phyloP scores from a whole-genome alignment of 192 early-diverging fungal genomes.

The Mortierella alpina region DNA sequence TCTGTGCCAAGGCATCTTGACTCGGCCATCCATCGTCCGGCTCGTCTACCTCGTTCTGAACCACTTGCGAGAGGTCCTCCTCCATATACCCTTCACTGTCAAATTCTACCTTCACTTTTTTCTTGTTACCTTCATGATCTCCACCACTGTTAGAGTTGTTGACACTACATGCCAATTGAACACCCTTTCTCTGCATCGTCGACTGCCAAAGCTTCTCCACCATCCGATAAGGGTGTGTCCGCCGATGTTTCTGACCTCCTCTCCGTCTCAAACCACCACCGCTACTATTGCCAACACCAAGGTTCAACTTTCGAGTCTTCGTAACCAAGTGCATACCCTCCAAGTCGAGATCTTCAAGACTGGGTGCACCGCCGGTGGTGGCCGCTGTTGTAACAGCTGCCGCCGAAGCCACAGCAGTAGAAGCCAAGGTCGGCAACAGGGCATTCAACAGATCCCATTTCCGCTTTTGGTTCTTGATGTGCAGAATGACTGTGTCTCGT shows the following conservation, averaged over 20 bases:
- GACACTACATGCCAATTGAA: background rate
- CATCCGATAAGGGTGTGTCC: conserved; percentile 10
- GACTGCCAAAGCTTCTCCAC: conserved; percentile 48
- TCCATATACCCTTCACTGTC: conserved; percentile 7
- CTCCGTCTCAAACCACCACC: background rate
- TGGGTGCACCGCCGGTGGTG: no score
- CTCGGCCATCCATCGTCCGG: conserved; percentile 15
- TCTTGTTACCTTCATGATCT: background rate
- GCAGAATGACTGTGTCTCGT: conserved; percentile 43
- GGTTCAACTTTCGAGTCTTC: no score
- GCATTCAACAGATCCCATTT: conserved; percentile 39
- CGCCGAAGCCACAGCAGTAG: background rate
- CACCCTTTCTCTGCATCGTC: conserved; percentile 20
- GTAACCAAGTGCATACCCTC: no score
- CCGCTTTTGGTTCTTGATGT: conserved; percentile 46
- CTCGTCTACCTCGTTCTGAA: background rate
- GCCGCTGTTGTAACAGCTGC: background rate
- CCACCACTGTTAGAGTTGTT: background rate
- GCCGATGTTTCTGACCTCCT: conserved; percentile 4
- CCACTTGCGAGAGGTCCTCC: background rate
- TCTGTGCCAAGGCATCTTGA: conserved; percentile 12
- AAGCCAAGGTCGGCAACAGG: conserved; percentile 7
- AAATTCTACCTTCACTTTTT: background rate
- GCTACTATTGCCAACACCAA: background rate
- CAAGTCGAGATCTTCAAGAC: background rate